phyloP scores from a whole-genome alignment of 2,329 filamentous ascomycete genomes.

The Trichoderma endophyticum region DNA sequence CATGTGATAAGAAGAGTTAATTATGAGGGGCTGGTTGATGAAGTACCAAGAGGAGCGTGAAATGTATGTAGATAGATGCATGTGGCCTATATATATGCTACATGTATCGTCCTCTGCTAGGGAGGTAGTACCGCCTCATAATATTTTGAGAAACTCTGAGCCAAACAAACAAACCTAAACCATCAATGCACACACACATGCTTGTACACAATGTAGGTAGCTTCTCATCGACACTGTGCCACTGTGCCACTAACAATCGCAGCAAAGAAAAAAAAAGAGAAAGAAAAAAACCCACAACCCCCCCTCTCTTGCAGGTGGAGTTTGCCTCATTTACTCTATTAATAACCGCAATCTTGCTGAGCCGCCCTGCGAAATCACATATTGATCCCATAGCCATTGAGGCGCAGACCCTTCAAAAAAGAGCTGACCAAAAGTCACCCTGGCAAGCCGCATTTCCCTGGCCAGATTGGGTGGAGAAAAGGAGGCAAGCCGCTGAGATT shows the following conservation, averaged over 20 bases:
- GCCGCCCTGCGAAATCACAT: constrained; percentile 10
- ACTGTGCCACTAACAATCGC: not conserved
- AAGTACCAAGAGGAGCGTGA: not conserved
- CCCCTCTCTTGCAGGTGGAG: constrained; percentile 9
- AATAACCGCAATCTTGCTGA: constrained; percentile 14
- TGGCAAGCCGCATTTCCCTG: constrained; percentile 1
- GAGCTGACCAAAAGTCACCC: not conserved
- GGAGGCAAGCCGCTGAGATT: constrained; percentile 13
- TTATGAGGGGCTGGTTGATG: not conserved
- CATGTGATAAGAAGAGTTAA: not conserved
- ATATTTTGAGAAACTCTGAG: not conserved
- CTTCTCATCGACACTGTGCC: not conserved
- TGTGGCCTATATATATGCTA: not conserved
- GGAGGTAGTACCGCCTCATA: not conserved
- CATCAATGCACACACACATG: not conserved
- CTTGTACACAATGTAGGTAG: not conserved
- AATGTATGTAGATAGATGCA: not conserved
- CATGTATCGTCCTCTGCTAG: not conserved
- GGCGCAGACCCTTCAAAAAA: not conserved
- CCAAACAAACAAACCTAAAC: not conserved
- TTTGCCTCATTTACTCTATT: constrained; percentile 17
- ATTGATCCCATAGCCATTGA: constrained; percentile 3
- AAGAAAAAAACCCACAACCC: not conserved
- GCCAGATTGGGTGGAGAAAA: constrained; percentile 17
- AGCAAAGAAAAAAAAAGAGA: not conserved